Evolutionary conservation across 805 yeast genomes (phyloP).

Genomic region (Pachysolen tannophilus): DNA sequence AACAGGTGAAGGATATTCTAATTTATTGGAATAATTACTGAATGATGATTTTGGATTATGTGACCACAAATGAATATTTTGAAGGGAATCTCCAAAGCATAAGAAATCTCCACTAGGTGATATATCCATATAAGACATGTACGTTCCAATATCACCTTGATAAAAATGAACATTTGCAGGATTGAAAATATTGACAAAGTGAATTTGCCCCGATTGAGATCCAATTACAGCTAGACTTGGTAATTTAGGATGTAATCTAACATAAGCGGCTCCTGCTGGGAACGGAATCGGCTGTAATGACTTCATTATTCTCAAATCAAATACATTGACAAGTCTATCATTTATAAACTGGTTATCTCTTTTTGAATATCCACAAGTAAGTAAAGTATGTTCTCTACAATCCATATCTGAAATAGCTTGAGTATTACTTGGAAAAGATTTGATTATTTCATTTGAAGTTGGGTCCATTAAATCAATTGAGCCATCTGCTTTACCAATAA

Average conservation of each 20-base stretch:
- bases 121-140: slow-evolving; percentile 42
- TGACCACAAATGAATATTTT: slow-evolving; percentile 64
- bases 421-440: slow-evolving; percentile 51
- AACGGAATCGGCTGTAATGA: slow-evolving; percentile 77
- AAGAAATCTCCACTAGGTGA: slow-evolving; percentile 72
- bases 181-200: slow-evolving; percentile 75
- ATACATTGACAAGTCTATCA: slow-evolving; percentile 80
- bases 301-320: slow-evolving; percentile 66
- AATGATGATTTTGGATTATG: slow-evolving; percentile 33
- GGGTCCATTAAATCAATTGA: slow-evolving; percentile 60
- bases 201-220: slow-evolving; percentile 74
- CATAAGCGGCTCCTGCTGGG: slow-evolving; percentile 83
- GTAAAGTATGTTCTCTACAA: slow-evolving; percentile 54
- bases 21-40: slow-evolving; percentile 31
- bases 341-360: slow-evolving; percentile 49
- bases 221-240: slow-evolving; percentile 72
- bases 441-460: slow-evolving; percentile 33
- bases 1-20: slow-evolving; percentile 53
- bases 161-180: slow-evolving; percentile 60
- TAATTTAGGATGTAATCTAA: slow-evolving; percentile 77
- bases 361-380: slow-evolving; percentile 75
- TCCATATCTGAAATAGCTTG: slow-evolving; percentile 58
- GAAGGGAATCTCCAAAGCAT: slow-evolving; percentile 57
- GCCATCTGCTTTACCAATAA: slow-evolving; percentile 54
- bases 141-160: slow-evolving; percentile 51